Evolutionary conservation across 2,329 filamentous ascomycete species (phyloP).

Genomic region (Hypoxylon sp.): DNA sequence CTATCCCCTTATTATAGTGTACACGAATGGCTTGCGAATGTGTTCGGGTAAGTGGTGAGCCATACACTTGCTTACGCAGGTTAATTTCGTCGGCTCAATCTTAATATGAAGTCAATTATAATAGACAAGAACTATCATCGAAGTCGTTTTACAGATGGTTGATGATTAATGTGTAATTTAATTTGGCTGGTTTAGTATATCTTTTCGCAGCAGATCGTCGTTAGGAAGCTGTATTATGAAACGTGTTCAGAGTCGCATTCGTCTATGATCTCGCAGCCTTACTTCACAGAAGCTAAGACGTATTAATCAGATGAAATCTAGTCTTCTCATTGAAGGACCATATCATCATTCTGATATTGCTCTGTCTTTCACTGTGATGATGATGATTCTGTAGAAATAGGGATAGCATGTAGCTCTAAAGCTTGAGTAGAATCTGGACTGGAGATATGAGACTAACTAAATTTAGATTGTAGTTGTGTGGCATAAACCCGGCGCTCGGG

Average conservation of each 20-base stretch:
- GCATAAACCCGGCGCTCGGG: conserved; percentile 33
- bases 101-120: background rate
- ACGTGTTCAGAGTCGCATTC: conserved; percentile 28
- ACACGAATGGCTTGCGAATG: conserved; percentile 24
- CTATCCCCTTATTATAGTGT: conserved; percentile 8
- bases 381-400: conserved; percentile 6
- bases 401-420: conserved; percentile 16
- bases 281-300: background rate
- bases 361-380: background rate
- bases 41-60: conserved; percentile 18
- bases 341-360: background rate
- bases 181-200: background rate
- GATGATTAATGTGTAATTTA: background rate
- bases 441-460: conserved; percentile 19
- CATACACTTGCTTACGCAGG: conserved; percentile 24
- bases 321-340: background rate
- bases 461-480: conserved; percentile 34
- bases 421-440: background rate
- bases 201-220: background rate
- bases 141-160: background rate
- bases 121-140: background rate
- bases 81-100: background rate
- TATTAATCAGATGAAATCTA: background rate
- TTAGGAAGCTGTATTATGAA: conserved; percentile 3
- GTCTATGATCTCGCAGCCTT: conserved; percentile 2